A percentile compares a stretch with the other conserved stretches of the same genome.
Evolutionary conservation across 306 rosid genomes (phyloP).

Genomic region (Lagenaria siceraria): DNA sequence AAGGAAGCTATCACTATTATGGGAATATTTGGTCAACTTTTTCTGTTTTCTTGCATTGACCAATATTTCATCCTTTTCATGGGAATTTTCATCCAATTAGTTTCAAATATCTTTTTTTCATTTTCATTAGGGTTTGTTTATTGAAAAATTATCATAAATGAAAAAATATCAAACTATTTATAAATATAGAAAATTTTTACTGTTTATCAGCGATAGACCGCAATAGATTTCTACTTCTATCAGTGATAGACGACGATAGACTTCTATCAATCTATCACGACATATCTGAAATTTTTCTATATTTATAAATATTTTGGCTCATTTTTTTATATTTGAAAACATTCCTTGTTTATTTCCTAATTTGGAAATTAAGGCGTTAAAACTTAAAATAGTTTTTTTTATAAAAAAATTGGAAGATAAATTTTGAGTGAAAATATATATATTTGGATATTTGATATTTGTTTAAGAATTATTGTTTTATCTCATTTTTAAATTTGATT

Average conservation of each 20-base stretch:
- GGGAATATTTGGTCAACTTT: neutral
- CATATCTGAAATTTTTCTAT: too few relatives aligned
- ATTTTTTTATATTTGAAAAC: too few relatives aligned
- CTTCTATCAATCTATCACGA: too few relatives aligned
- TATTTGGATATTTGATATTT: neutral
- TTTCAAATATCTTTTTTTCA: neutral
- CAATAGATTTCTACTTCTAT: too few relatives aligned
- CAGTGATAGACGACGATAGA: too few relatives aligned
- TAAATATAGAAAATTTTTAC: too few relatives aligned
- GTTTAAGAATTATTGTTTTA: neutral
- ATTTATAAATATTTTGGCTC: too few relatives aligned
- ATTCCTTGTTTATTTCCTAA: neutral
- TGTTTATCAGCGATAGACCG: too few relatives aligned
- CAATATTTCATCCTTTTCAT: neutral
- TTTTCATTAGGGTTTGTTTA: neutral
- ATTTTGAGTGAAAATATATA: neutral
- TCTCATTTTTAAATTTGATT: neutral
- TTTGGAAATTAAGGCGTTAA: neutral
- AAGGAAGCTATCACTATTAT: neutral
- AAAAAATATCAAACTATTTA: too few relatives aligned
- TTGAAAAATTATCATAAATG: too few relatives aligned
- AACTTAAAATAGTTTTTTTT: neutral
- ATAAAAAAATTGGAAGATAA: neutral
- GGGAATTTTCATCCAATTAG: neutral
- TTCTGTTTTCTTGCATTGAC: neutral